Conservation (phyloP, 2,329 filamentous ascomycete species). For the Phyllosticta paracitricarpa region DNA sequence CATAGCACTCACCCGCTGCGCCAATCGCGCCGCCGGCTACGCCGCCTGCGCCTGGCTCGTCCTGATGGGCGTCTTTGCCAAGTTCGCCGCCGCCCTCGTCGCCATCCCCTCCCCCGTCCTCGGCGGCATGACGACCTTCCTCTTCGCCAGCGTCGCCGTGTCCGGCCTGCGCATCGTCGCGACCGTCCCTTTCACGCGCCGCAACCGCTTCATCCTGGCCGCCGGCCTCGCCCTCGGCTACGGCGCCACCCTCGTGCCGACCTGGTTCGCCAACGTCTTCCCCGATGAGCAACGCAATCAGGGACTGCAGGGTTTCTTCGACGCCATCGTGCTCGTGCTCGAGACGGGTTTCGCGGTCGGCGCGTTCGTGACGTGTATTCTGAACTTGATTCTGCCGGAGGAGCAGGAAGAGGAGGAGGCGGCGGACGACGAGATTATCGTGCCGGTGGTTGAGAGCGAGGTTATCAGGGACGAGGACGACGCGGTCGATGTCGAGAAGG, state of each 20-base stretch:
- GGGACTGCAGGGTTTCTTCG: slow-evolving; percentile 60
- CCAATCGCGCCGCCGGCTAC: slow-evolving; percentile 71
- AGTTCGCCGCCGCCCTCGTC: slow-evolving; percentile 71
- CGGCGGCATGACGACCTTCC: slow-evolving; percentile 57
- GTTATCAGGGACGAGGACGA: background rate
- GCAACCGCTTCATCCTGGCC: slow-evolving; percentile 74
- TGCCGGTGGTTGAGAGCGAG: slow-evolving; percentile 16
- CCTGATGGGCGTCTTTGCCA: slow-evolving; percentile 72
- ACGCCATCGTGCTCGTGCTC: slow-evolving; percentile 46
- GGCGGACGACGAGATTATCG: slow-evolving; percentile 30
- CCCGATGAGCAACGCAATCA: slow-evolving; percentile 60
- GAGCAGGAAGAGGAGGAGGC: slow-evolving; percentile 49
- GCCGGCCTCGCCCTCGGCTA: slow-evolving; percentile 65
- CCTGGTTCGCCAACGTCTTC: slow-evolving; percentile 62
- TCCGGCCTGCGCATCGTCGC: slow-evolving; percentile 69
- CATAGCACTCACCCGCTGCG: slow-evolving; percentile 71
- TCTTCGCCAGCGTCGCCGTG: slow-evolving; percentile 67
- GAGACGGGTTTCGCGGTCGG: slow-evolving; percentile 62
- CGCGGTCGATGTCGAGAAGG: background rate
- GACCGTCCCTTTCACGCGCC: slow-evolving; percentile 62
- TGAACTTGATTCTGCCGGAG: slow-evolving; percentile 64
- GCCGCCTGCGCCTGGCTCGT: slow-evolving; percentile 68
- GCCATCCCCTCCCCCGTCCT: slow-evolving; percentile 53
- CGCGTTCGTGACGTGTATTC: slow-evolving; percentile 59
- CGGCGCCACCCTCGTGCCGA: slow-evolving; percentile 37